Percentiles rank a stretch among this genome's conserved stretches.
These are phyloP conservation scores for Sporothrix inflata DNA, from an alignment of 2,329 filamentous ascomycete genomes.

Conservation along the genomic window DNA sequence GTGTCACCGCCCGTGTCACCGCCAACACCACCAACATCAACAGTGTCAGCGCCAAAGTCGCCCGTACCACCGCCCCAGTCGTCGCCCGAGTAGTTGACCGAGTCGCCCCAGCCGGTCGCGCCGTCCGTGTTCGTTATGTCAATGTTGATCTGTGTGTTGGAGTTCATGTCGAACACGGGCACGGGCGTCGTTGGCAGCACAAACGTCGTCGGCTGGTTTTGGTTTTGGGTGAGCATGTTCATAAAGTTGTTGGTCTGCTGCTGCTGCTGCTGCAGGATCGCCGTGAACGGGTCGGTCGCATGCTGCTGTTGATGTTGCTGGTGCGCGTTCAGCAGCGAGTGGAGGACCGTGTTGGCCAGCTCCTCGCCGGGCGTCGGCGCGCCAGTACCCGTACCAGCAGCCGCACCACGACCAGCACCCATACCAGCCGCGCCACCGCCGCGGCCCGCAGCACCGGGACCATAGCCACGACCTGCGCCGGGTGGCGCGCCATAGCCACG, in stretches of 20 bases:
- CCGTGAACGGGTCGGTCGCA: neutral
- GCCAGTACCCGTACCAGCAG: neutral
- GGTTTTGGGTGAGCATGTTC: slow-evolving; percentile 26
- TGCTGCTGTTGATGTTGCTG: slow-evolving; percentile 24
- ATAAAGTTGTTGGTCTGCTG: slow-evolving; percentile 25
- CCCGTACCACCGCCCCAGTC: slow-evolving; percentile 31
- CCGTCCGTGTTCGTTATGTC: slow-evolving; percentile 14
- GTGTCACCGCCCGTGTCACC: neutral
- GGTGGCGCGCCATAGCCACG: neutral
- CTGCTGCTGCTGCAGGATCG: slow-evolving; percentile 22
- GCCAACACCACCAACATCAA: neutral
- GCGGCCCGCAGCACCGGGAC: neutral
- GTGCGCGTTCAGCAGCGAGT: slow-evolving; percentile 2
- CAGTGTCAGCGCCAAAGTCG: neutral
- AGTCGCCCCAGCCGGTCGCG: slow-evolving; percentile 25
- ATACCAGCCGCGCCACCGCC: neutral
- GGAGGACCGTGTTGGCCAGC: slow-evolving; percentile 13
- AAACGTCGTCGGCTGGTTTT: slow-evolving; percentile 7
- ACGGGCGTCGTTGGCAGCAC: neutral
- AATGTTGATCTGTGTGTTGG: slow-evolving; percentile 11
- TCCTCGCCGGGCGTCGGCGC: slow-evolving; percentile 22
- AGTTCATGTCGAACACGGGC: neutral
- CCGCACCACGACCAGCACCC: neutral
- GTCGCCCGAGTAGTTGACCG: slow-evolving; percentile 33
- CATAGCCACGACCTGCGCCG: neutral